These are phyloP conservation scores for Passalora sequoiae DNA, from an alignment of 2,329 filamentous ascomycete species.

Conservation along the genomic window DNA sequence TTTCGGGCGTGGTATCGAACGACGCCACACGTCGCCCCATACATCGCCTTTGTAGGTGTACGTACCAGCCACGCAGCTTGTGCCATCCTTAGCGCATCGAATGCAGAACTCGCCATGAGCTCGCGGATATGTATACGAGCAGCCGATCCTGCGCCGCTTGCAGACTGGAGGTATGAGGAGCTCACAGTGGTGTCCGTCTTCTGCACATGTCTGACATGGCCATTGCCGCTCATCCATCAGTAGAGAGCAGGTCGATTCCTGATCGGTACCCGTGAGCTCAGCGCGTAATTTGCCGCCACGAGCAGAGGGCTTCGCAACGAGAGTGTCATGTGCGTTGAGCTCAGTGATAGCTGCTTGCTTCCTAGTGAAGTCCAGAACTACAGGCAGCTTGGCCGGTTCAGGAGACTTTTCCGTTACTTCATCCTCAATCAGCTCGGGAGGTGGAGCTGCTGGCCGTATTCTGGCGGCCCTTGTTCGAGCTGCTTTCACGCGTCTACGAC, in stretches of 20 bases:
- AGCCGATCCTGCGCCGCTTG: slow-evolving; percentile 26
- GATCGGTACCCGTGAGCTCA: slow-evolving; percentile 11
- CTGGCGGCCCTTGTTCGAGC: too few relatives aligned
- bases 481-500: too few relatives aligned
- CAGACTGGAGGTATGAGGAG: slow-evolving; percentile 34
- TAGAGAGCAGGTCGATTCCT: slow-evolving; percentile 31
- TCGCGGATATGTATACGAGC: slow-evolving; percentile 32
- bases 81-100: slow-evolving; percentile 28
- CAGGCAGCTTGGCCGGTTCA: not conserved
- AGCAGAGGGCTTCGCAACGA: slow-evolving; percentile 16
- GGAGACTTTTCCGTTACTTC: too few relatives aligned
- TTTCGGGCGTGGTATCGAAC: too few relatives aligned
- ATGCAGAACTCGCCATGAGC: slow-evolving; percentile 32
- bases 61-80: slow-evolving; percentile 36
- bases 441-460: too few relatives aligned
- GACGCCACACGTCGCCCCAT: too few relatives aligned
- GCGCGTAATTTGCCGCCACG: too few relatives aligned
- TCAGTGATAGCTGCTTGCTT: too few relatives aligned
- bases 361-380: not conserved
- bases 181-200: slow-evolving; percentile 34
- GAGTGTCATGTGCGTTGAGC: slow-evolving; percentile 6
- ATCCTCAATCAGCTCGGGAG: too few relatives aligned
- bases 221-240: slow-evolving; percentile 32
- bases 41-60: too few relatives aligned
- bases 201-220: slow-evolving; percentile 36